Evolutionary conservation across 2,329 filamentous ascomycete genomes (phyloP).

Genomic region (Trichophyton simii): DNA sequence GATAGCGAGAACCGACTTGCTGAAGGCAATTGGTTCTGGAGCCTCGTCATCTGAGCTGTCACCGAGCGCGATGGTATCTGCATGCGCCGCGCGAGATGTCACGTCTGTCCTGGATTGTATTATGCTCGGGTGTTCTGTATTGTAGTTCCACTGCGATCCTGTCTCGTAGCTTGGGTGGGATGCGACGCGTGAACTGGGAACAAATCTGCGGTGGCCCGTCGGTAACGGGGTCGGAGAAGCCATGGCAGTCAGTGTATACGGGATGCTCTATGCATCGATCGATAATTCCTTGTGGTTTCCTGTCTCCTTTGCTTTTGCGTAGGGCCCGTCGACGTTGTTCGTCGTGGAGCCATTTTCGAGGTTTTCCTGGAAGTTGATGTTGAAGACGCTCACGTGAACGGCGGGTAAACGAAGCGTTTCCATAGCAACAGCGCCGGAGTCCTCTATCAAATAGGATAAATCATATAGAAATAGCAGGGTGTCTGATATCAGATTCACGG

Average conservation of each 20-base stretch:
- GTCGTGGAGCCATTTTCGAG: too few relatives aligned
- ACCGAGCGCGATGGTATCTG: conserved; percentile 5
- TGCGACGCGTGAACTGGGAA: conserved; percentile 1
- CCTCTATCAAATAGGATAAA: too few relatives aligned
- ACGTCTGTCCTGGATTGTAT: neutral
- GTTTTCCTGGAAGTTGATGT: neutral
- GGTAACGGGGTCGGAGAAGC: neutral
- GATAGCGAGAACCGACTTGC: conserved; percentile 78
- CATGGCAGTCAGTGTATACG: neutral
- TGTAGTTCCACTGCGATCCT: neutral
- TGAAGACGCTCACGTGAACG: neutral
- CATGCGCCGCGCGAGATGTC: neutral
- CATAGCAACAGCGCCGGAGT: neutral
- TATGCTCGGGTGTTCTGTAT: neutral
- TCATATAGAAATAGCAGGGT: too few relatives aligned
- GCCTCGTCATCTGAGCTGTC: conserved; percentile 95
- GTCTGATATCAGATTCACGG: too few relatives aligned
- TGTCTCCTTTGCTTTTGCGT: neutral
- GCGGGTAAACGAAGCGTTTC: neutral
- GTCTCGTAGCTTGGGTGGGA: neutral
- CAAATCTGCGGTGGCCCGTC: neutral
- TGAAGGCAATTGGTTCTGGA: conserved; percentile 82
- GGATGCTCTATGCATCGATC: neutral
- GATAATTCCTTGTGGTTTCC: neutral
- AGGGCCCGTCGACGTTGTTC: neutral